Evolutionary conservation across 2,329 filamentous ascomycete species (phyloP), one percentile per base, ranked within the genome.

Genomic region (Cryphonectria carpinicola): DNA sequence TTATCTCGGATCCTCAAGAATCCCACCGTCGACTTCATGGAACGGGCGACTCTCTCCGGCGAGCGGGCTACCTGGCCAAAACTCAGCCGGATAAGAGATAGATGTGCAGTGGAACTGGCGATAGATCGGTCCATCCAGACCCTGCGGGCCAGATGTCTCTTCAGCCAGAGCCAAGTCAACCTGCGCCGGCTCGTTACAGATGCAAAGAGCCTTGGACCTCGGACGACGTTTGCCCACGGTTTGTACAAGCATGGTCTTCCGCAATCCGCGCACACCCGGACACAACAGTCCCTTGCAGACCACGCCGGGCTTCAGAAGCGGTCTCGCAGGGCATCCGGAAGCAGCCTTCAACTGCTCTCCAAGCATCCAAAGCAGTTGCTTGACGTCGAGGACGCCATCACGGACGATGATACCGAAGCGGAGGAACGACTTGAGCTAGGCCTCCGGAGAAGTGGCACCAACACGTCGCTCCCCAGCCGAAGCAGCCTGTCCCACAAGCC

Each of bases 21-120:
- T 71, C 95, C 95, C 1, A 94, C 92, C 0, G 83, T 89, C 0
- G 93, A 95, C 5, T 98, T 97, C 78, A 97, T 98, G 93, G 80
- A 91, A 6, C 87, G 92, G 63, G 91, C 93, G 11, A 92, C 92
- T 76, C 82, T 93, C 8, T 87, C 89, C 37, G 95, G 95, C 8
- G 93, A 98, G 80, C 87, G 90, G 70, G 95, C 95, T 3, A 97
- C 95, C 0, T 98, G 95, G 95, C 94, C 95, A 0, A 95, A 95
- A 78, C 83, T 98, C 13, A 92, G 92, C 73, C 89, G 94, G 17
- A 92, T 98, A 76, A 87, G 93, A 54, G 96, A 97, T 77, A 92
- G 94, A 68, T 94, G 94, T 75, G 93, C 94, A 3, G 93, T 98
- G 68, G 95, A 98, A 79, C 82, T 97, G 63, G 93, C 94, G 4